Conservation (phyloP, 139 green algal species). For the Eudorina sp. region DNA sequence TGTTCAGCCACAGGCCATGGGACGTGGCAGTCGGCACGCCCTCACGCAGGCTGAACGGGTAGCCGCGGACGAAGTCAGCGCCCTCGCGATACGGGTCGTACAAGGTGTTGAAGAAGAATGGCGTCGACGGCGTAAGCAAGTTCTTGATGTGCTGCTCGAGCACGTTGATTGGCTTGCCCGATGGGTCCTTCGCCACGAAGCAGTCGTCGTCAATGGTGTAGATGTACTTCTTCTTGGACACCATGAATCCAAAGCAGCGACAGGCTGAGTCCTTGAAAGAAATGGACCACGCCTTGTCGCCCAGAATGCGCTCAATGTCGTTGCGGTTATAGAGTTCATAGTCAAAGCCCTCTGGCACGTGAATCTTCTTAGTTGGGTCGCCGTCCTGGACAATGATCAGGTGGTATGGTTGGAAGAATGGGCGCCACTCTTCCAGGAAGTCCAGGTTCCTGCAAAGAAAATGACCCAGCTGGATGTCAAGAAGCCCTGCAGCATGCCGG, state of each 20-base stretch:
- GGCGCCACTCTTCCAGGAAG: slow-evolving; percentile 91
- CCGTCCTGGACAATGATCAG: slow-evolving; percentile 95
- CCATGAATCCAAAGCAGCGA: slow-evolving; percentile 96
- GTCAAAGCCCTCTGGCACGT: slow-evolving; percentile 90
- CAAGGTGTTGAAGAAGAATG: slow-evolving; percentile 99
- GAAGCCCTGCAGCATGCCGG: neutral
- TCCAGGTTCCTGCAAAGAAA: slow-evolving; percentile 53
- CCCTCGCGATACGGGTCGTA: slow-evolving; percentile 92
- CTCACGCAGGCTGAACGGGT: slow-evolving; percentile 92
- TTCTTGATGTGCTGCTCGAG: slow-evolving; percentile 97
- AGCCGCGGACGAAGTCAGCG: slow-evolving; percentile 82
- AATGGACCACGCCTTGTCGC: slow-evolving; percentile 95
- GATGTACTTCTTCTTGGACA: slow-evolving; percentile 96
- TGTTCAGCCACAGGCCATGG: slow-evolving; percentile 98
- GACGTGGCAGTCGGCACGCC: slow-evolving; percentile 92
- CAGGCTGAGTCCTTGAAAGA: slow-evolving; percentile 97
- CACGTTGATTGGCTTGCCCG: slow-evolving; percentile 92
- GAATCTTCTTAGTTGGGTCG: slow-evolving; percentile 85
- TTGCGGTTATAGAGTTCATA: slow-evolving; percentile 96
- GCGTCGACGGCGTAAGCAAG: slow-evolving; percentile 91
- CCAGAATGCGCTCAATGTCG: slow-evolving; percentile 97
- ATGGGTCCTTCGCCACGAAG: slow-evolving; percentile 89
- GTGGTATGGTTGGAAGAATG: slow-evolving; percentile 93
- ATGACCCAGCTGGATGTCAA: neutral
- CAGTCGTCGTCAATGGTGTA: slow-evolving; percentile 99